Evolutionary conservation across 2,329 filamentous ascomycete genomes (phyloP).

Genomic region (Lasiodiplodia theobromae): DNA sequence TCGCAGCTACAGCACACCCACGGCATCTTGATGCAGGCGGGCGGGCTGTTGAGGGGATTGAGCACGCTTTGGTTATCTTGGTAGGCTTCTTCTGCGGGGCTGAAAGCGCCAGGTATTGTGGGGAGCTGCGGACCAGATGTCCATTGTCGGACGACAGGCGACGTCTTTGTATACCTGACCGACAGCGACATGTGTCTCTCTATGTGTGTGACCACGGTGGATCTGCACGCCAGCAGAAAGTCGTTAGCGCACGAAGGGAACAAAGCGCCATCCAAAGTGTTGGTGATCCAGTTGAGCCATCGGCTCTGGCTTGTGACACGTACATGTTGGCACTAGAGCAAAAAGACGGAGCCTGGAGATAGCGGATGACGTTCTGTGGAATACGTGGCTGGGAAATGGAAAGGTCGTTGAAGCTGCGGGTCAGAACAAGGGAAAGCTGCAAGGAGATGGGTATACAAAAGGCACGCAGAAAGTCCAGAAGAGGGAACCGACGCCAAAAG

Average conservation of each 20-base stretch:
- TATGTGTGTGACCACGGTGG: neutral
- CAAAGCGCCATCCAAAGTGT: constrained; percentile 1
- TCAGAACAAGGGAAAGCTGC: neutral
- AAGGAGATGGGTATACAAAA: neutral
- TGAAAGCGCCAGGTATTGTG: neutral
- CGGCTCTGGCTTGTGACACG: constrained; percentile 4
- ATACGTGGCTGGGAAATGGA: neutral
- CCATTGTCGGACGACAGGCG: constrained; percentile 9
- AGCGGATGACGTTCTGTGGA: neutral
- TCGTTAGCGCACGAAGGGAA: constrained; percentile 10
- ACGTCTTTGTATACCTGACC: constrained; percentile 13
- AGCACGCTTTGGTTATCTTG: neutral
- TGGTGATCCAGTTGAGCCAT: neutral
- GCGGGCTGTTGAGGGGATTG: neutral
- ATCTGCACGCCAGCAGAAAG: constrained; percentile 4
- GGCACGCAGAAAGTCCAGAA: neutral
- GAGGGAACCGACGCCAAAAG: neutral
- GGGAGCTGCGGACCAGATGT: neutral
- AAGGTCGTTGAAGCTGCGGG: neutral
- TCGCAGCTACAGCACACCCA: constrained; percentile 22
- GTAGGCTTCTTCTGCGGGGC: neutral
- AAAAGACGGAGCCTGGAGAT: neutral
- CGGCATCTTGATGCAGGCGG: constrained; percentile 5
- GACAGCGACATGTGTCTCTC: constrained; percentile 13
- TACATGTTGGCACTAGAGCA: neutral